A percentile compares a stretch with the other conserved stretches of the same genome.
Conservation (phyloP, 2,329 filamentous ascomycete species). For the Blastomyces emzantsi region DNA sequence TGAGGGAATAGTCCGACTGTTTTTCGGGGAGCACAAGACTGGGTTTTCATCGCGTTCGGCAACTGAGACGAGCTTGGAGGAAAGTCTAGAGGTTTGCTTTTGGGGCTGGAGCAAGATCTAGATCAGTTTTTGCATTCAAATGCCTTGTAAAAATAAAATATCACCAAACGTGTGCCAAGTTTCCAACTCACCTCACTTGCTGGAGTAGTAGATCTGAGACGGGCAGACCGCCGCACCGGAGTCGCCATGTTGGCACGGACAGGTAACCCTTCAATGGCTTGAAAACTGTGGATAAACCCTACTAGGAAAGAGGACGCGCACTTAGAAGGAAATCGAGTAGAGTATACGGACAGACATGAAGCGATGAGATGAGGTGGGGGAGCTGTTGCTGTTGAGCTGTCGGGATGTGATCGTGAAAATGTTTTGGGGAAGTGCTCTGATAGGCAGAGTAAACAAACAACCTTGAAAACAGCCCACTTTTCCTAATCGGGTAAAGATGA, state of each 20-base stretch:
- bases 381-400: not conserved
- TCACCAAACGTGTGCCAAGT: not conserved
- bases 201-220: conserved; percentile 8
- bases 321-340: not conserved
- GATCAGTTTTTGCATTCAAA: not conserved
- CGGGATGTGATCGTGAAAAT: conserved; percentile 1
- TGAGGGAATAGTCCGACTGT: conserved; percentile 15
- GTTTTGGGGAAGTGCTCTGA: not conserved
- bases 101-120: conserved; percentile 1
- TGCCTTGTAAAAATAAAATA: not conserved
- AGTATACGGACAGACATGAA: not conserved
- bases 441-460: conserved; percentile 9
- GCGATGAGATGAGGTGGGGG: not conserved
- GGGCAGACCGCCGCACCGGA: conserved; percentile 8
- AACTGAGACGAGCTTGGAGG: conserved; percentile 35
- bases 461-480: not conserved
- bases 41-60: conserved; percentile 40
- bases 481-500: conserved; percentile 6
- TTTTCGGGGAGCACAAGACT: conserved; percentile 24
- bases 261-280: not conserved
- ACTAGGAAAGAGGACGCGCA: not conserved
- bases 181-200: conserved; percentile 9
- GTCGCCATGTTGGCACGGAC: conserved; percentile 7
- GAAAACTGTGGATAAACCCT: not conserved
- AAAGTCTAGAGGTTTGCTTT: conserved; percentile 19